A percentile compares a stretch with the other conserved stretches of the same genome.
phyloP scores from a whole-genome alignment of 2,329 filamentous ascomycete genomes.

The Talaromyces sp. region DNA sequence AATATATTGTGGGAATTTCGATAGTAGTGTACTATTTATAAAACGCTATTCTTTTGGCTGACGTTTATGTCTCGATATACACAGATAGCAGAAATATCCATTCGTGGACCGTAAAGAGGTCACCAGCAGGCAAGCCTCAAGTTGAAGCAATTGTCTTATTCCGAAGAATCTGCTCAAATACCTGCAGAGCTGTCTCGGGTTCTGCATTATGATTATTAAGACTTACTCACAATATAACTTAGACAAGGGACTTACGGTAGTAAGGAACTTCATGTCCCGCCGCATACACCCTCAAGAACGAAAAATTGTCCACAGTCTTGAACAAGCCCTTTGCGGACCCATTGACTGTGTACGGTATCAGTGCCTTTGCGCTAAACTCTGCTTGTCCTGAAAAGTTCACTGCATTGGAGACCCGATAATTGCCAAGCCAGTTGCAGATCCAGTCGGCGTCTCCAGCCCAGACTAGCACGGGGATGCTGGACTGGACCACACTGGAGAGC shows the following conservation, averaged over 20 bases:
- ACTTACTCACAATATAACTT: background rate
- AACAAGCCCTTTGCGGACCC: conserved; percentile 39
- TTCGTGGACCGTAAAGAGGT: background rate
- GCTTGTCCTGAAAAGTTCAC: conserved; percentile 45
- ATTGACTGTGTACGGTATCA: conserved; percentile 43
- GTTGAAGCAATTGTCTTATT: background rate
- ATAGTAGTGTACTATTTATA: background rate
- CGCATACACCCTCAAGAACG: conserved; percentile 48
- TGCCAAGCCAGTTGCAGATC: conserved; percentile 57
- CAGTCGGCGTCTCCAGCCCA: conserved; percentile 60
- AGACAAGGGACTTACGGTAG: conserved; percentile 30
- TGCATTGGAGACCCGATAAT: conserved; percentile 50
- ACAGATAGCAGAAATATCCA: background rate
- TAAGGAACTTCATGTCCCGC: conserved; percentile 51
- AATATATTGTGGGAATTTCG: background rate
- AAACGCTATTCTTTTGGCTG: background rate
- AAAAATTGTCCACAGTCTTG: conserved; percentile 45
- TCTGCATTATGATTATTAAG: background rate
- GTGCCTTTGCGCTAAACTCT: conserved; percentile 50
- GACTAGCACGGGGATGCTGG: conserved; percentile 55
- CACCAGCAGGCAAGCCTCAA: background rate
- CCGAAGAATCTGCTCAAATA: background rate
- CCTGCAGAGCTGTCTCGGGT: background rate
- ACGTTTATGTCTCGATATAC: background rate
- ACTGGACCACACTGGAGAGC: conserved; percentile 46